phyloP scores from a whole-genome alignment of 352 stramenopile genomes.

The Globisporangium nagaii region DNA sequence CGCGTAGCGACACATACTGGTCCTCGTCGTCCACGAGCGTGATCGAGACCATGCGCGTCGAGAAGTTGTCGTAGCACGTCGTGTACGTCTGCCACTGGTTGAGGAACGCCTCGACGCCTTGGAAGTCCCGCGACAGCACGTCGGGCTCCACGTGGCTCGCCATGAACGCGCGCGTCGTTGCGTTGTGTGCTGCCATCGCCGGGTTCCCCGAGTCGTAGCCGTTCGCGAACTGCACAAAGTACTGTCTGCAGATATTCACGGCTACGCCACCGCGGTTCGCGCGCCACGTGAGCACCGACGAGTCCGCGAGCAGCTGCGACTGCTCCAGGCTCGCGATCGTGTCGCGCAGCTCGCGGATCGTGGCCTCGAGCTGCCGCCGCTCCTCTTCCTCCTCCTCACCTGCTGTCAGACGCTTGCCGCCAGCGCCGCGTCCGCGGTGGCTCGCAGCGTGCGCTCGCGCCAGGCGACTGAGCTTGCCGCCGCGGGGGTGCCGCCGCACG shows the following conservation, averaged over 20 bases:
- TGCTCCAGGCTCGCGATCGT: slow-evolving; percentile 36
- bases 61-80: slow-evolving; percentile 34
- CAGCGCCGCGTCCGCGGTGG: no score
- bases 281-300: slow-evolving; percentile 28
- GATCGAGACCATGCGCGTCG: slow-evolving; percentile 19
- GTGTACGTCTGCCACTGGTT: slow-evolving; percentile 62
- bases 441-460: background rate
- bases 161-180: slow-evolving; percentile 22
- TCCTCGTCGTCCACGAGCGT: slow-evolving; percentile 28
- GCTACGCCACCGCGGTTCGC: slow-evolving; percentile 34
- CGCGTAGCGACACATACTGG: slow-evolving; percentile 30
- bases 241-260: slow-evolving; percentile 33
- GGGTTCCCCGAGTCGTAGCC: slow-evolving; percentile 27
- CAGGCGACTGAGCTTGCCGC: background rate
- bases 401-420: no score
- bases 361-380: slow-evolving; percentile 11
- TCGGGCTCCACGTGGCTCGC: slow-evolving; percentile 24
- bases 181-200: slow-evolving; percentile 5
- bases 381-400: slow-evolving; percentile 5
- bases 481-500: slow-evolving; percentile 9
- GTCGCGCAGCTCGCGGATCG: slow-evolving; percentile 17
- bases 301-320: slow-evolving; percentile 30
- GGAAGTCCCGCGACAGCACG: slow-evolving; percentile 42
- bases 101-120: slow-evolving; percentile 32
- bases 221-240: slow-evolving; percentile 34